Evolutionary conservation across 2,329 filamentous ascomycete species (phyloP).

Genomic region (Arthrobotrys sphaeroides): DNA sequence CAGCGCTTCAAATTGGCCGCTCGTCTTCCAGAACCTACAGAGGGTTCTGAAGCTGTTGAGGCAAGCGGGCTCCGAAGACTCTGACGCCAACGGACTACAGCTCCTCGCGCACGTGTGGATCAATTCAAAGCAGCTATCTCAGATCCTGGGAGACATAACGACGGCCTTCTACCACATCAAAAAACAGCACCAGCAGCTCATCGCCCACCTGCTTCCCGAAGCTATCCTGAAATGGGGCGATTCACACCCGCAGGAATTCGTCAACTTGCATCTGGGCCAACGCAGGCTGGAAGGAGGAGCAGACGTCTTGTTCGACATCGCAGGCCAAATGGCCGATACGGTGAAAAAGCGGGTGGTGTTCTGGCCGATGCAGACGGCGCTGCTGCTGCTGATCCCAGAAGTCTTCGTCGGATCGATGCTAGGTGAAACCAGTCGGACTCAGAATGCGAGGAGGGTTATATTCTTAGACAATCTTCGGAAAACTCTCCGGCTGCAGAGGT

Average conservation of each 20-base stretch:
- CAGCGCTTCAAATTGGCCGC: conserved; percentile 72
- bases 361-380: conserved; percentile 71
- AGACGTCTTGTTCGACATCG: conserved; percentile 76
- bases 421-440: conserved; percentile 70
- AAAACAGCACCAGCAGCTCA: conserved; percentile 71
- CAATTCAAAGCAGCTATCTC: conserved; percentile 70
- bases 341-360: conserved; percentile 68
- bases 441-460: conserved; percentile 72
- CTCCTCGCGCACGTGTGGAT: conserved; percentile 73
- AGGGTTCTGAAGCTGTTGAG: conserved; percentile 56
- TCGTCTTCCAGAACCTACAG: conserved; percentile 62
- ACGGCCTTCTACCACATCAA: conserved; percentile 74
- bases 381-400: conserved; percentile 73
- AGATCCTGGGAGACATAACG: conserved; percentile 73
- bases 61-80: conserved; percentile 55
- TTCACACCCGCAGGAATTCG: conserved; percentile 72
- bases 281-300: conserved; percentile 72
- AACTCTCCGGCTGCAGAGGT: conserved; percentile 70
- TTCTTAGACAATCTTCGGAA: conserved; percentile 73
- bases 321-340: conserved; percentile 70
- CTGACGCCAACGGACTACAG: conserved; percentile 62
- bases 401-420: conserved; percentile 76
- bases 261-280: conserved; percentile 70
- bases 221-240: conserved; percentile 74
- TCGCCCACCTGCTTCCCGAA: conserved; percentile 71